A percentile compares a stretch with the other conserved stretches of the same genome.
Conservation (phyloP, 2,329 filamentous ascomycete genomes). For the Aspergillus sclerotialis region DNA sequence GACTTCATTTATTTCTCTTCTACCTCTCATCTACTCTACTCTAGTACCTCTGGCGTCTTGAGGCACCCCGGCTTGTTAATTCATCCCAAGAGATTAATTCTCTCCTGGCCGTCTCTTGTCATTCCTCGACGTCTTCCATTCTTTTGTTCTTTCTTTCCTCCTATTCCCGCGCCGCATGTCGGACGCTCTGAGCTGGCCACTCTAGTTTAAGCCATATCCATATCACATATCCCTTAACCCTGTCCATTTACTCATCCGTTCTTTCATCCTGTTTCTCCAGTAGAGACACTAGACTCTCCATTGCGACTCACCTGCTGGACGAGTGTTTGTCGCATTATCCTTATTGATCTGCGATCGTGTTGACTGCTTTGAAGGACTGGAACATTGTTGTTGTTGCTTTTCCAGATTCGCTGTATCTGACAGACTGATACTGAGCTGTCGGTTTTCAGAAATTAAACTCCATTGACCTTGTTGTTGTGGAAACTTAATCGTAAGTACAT, state of each 20-base stretch:
- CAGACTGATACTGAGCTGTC: slow-evolving; percentile 1
- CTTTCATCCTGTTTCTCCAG: slow-evolving; percentile 11
- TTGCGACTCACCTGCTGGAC: slow-evolving; percentile 25
- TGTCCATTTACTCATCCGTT: slow-evolving; percentile 4
- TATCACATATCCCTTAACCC: background rate
- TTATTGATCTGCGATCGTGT: background rate
- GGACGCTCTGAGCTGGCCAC: slow-evolving; percentile 31
- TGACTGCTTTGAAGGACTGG: no score
- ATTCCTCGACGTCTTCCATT: slow-evolving; percentile 9
- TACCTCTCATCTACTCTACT: no score
- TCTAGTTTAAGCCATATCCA: slow-evolving; percentile 11
- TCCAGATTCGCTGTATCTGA: slow-evolving; percentile 1
- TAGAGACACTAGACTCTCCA: slow-evolving; percentile 12
- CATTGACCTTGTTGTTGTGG: no score
- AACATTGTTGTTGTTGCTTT: no score
- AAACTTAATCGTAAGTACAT: no score
- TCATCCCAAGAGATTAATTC: no score
- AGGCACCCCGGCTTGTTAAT: no score
- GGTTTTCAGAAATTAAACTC: no score
- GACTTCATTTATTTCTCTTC: no score
- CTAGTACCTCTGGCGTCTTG: no score
- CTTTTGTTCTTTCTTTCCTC: slow-evolving; percentile 12
- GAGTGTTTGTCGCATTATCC: slow-evolving; percentile 15
- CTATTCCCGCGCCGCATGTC: slow-evolving; percentile 24
- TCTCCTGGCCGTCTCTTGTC: slow-evolving; percentile 17